phyloP scores from a whole-genome alignment of 2,329 filamentous ascomycete genomes.

The Tolypocladium ophioglossoides region DNA sequence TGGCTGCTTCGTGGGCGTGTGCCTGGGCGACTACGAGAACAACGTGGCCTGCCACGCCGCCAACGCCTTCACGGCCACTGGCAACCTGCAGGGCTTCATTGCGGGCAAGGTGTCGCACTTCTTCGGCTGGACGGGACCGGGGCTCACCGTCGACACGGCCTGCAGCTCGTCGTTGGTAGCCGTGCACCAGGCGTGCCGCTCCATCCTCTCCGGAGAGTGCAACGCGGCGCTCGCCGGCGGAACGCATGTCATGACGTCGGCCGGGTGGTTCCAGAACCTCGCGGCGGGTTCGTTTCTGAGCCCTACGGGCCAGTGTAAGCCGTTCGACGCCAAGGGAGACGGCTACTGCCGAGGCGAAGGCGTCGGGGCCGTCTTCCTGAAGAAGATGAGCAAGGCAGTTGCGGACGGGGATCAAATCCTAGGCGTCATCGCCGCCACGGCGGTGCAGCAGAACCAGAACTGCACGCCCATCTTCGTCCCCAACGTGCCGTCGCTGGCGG shows the following conservation, averaged over 20 bases:
- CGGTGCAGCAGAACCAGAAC: constrained; percentile 30
- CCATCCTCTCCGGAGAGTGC: constrained; percentile 19
- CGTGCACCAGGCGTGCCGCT: constrained; percentile 20
- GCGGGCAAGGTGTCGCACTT: constrained; percentile 22
- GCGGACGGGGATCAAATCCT: constrained; percentile 34
- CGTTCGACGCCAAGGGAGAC: constrained; percentile 26
- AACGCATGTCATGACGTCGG: constrained; percentile 24
- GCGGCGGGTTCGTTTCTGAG: constrained; percentile 16
- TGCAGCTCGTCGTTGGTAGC: constrained; percentile 26
- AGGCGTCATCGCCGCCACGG: constrained; percentile 26
- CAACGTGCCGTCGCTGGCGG: constrained; percentile 6
- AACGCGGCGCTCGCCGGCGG: constrained; percentile 26
- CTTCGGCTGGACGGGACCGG: constrained; percentile 27
- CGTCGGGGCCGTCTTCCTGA: constrained; percentile 31
- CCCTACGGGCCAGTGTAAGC: constrained; percentile 19
- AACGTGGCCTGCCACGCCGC: constrained; percentile 25
- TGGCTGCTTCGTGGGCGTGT: constrained; percentile 27
- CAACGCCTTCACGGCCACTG: constrained; percentile 26
- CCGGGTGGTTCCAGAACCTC: constrained; percentile 12
- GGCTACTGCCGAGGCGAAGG: constrained; percentile 45
- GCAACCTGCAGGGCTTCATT: constrained; percentile 20
- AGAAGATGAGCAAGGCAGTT: constrained; percentile 34
- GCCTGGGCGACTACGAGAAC: constrained; percentile 26
- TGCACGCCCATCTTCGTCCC: constrained; percentile 32
- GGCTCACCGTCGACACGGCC: constrained; percentile 25